These are phyloP conservation scores for Neonectria hederae DNA, from an alignment of 2,329 filamentous ascomycete genomes.

Conservation along the genomic window DNA sequence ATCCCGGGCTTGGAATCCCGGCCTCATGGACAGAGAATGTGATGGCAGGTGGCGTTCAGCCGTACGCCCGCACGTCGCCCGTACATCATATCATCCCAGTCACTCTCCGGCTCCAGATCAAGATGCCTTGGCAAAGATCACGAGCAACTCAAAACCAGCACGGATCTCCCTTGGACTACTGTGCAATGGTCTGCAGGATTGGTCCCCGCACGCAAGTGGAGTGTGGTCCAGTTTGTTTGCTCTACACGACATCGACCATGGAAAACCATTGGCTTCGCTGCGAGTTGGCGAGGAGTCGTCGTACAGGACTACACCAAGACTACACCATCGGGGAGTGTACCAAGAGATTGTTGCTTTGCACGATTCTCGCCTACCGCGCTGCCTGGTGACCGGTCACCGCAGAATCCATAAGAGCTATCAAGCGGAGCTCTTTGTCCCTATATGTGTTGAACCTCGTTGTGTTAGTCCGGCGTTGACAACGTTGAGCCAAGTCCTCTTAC, in stretches of 20 bases:
- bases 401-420: not conserved
- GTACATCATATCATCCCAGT: not conserved
- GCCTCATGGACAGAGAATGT: not conserved
- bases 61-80: slow-evolving; percentile 4
- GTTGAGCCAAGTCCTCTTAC: not conserved
- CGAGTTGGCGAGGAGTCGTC: slow-evolving; percentile 4
- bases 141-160: not conserved
- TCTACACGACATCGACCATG: slow-evolving; percentile 4
- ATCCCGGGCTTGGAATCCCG: slow-evolving; percentile 6
- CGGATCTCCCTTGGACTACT: slow-evolving; percentile 2
- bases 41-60: not conserved
- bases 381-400: not conserved
- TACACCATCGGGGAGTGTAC: slow-evolving; percentile 1
- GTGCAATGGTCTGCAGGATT: not conserved
- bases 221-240: slow-evolving; percentile 8
- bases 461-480: not conserved
- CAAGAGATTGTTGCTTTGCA: not conserved
- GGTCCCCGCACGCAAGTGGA: too few relatives aligned
- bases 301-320: not conserved
- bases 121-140: slow-evolving; percentile 4
- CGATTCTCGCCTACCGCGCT: slow-evolving; percentile 6
- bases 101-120: not conserved
- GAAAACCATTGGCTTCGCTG: not conserved
- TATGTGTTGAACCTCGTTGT: not conserved
- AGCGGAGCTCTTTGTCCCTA: not conserved